A percentile compares a stretch with the other conserved stretches of the same genome.
These are phyloP conservation scores for Cokeromyces recurvatus DNA, from an alignment of 371 early-diverging fungal genomes.

Conservation along the genomic window DNA sequence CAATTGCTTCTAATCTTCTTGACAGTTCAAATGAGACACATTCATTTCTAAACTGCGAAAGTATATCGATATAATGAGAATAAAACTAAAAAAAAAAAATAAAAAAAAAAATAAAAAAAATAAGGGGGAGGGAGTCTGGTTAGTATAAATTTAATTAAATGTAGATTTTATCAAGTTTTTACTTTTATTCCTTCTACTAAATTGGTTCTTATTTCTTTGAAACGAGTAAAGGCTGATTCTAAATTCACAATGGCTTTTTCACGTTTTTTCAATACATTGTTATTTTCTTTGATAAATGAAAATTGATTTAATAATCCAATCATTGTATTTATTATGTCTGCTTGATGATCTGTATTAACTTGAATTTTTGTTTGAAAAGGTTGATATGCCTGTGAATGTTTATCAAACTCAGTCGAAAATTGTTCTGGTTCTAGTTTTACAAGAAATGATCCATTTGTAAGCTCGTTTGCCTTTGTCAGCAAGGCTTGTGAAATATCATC, in stretches of 20 bases:
- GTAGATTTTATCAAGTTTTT: not conserved
- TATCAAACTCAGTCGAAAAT: conserved; percentile 64
- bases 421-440: conserved; percentile 71
- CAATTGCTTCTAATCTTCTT: conserved; percentile 65
- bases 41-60: conserved; percentile 54
- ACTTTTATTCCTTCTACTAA: conserved; percentile 66
- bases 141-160: no score
- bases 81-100: conserved; percentile 53
- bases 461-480: conserved; percentile 30
- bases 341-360: conserved; percentile 34
- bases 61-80: conserved; percentile 57
- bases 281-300: conserved; percentile 26
- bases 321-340: conserved; percentile 54
- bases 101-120: not conserved
- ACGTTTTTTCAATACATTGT: conserved; percentile 46
- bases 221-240: conserved; percentile 61
- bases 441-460: conserved; percentile 51
- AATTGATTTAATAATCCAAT: conserved; percentile 56
- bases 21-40: conserved; percentile 69
- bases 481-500: conserved; percentile 67
- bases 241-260: conserved; percentile 67
- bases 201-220: conserved; percentile 60
- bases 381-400: conserved; percentile 63
- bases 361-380: conserved; percentile 41
- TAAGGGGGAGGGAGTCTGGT: no score